Conservation (phyloP, 768 basidiomycete species). For the Tylopilus cervinicoccineus region DNA sequence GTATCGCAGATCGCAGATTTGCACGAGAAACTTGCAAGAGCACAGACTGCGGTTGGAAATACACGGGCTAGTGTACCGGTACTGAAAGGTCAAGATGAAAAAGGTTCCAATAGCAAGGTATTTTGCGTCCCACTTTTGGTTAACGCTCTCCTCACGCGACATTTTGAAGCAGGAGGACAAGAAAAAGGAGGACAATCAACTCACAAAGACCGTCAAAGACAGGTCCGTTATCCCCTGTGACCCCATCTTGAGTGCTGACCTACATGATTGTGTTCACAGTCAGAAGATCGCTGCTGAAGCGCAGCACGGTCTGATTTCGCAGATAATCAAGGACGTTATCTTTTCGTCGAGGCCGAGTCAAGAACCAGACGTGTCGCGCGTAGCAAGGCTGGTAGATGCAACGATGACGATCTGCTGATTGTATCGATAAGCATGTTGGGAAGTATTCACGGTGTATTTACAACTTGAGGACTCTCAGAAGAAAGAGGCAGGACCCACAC, state of each 20-base stretch:
- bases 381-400: conserved; percentile 34
- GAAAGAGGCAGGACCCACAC: too few species aligned
- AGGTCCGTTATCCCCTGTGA: conserved; percentile 46
- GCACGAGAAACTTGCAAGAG: conserved; percentile 82
- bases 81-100: conserved; percentile 50
- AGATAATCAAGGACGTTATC: conserved; percentile 89
- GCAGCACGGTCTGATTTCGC: conserved; percentile 90
- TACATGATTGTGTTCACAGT: conserved; percentile 37
- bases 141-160: neutral
- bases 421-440: neutral
- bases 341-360: conserved; percentile 56
- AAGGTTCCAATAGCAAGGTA: conserved; percentile 40
- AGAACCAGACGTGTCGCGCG: conserved; percentile 19
- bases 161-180: conserved; percentile 49
- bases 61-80: conserved; percentile 57
- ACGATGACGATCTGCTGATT: conserved; percentile 31
- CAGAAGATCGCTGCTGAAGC: conserved; percentile 87
- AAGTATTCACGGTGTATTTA: too few species aligned
- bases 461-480: too few species aligned
- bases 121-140: neutral
- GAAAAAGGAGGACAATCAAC: conserved; percentile 85
- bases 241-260: neutral
- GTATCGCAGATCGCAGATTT: conserved; percentile 89
- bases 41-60: conserved; percentile 50
- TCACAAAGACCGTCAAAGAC: conserved; percentile 89